phyloP scores from a whole-genome alignment of 129 eudicot genomes.

The Flaveria linearis region DNA sequence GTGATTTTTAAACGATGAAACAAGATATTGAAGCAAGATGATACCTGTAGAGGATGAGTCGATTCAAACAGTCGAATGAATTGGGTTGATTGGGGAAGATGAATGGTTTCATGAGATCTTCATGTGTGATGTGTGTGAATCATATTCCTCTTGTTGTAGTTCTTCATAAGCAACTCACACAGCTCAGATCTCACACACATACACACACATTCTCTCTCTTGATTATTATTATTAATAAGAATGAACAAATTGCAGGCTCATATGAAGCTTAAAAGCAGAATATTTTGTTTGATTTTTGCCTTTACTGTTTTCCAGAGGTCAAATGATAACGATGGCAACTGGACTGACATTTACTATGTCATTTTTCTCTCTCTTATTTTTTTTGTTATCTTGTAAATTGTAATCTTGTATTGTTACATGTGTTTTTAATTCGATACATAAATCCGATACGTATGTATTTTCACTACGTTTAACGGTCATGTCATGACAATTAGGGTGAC shows the following conservation, averaged over 20 bases:
- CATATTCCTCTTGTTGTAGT: background rate
- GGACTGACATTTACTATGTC: background rate
- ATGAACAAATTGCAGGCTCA: background rate
- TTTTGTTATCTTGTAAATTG: too few species aligned
- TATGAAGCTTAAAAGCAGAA: background rate
- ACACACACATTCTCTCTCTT: background rate
- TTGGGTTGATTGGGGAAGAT: background rate
- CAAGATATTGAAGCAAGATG: background rate
- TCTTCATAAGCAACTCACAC: conserved; percentile 12
- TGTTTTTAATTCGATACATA: too few species aligned
- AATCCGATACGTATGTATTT: too few species aligned
- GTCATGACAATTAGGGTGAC: too few species aligned
- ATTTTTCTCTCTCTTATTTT: too few species aligned
- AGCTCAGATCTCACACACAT: background rate
- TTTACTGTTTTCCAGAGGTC: background rate
- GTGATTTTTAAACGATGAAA: conserved; percentile 6
- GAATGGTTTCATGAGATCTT: background rate
- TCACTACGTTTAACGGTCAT: too few species aligned
- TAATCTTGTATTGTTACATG: too few species aligned
- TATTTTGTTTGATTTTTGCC: background rate
- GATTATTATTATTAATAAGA: background rate
- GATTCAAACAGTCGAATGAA: background rate
- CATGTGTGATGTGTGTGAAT: background rate
- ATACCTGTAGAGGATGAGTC: background rate
- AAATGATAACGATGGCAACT: background rate